phyloP scores from a whole-genome alignment of 305 asterid genomes.

The Fraxinus sp. region DNA sequence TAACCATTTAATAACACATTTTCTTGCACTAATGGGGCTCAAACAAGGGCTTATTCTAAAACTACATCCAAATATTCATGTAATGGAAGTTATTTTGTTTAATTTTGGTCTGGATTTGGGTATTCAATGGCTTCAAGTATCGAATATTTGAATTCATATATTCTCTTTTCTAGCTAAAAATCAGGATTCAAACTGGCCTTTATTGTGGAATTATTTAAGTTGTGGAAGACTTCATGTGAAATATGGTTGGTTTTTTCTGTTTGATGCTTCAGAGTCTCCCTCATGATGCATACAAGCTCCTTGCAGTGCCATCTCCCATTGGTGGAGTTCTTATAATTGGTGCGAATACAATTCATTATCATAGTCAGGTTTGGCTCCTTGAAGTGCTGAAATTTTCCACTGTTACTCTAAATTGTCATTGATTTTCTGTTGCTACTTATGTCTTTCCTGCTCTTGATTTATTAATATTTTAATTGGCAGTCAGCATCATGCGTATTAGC shows the following conservation, averaged over 20 bases:
- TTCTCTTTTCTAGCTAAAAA: neutral
- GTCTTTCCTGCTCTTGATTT: constrained; percentile 30
- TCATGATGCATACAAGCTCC: constrained; percentile 96
- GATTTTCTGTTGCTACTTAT: constrained; percentile 6
- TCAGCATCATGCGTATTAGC: constrained; percentile 82
- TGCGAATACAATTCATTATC: constrained; percentile 93
- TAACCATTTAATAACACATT: neutral
- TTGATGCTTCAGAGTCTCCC: constrained; percentile 72
- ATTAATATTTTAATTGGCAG: constrained; percentile 47
- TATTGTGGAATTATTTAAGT: neutral
- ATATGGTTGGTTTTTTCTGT: constrained; percentile 13
- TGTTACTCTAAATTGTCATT: constrained; percentile 1
- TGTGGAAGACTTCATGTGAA: neutral
- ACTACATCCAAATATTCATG: neutral
- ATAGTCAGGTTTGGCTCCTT: constrained; percentile 75
- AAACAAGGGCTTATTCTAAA: neutral
- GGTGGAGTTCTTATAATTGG: constrained; percentile 95
- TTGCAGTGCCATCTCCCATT: constrained; percentile 97
- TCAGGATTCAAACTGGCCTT: constrained; percentile 10
- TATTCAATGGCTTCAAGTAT: constrained; percentile 4
- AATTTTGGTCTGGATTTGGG: neutral
- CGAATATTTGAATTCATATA: neutral
- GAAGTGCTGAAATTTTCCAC: constrained; percentile 17
- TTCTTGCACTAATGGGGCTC: neutral
- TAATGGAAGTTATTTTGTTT: neutral